phyloP scores from a whole-genome alignment of 1,139 yeast species.

The Candida buenavistaensis region DNA sequence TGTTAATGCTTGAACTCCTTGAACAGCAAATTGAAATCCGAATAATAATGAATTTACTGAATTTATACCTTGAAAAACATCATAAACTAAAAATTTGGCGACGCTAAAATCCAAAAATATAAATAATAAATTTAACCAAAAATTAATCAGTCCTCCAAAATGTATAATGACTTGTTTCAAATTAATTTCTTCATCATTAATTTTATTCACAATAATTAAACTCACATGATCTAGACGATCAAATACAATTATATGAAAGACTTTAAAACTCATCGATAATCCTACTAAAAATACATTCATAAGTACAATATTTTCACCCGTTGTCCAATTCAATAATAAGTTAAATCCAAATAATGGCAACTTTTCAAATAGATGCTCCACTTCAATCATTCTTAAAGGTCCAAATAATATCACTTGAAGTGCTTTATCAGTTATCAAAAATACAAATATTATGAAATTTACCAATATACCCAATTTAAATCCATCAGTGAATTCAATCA shows the following conservation, averaged over 20 bases:
- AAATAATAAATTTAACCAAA: conserved; percentile 41
- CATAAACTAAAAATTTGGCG: conserved; percentile 58
- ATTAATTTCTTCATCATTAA: conserved; percentile 19
- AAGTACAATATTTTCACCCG: conserved; percentile 55
- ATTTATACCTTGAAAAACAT: conserved; percentile 53
- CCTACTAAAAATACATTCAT: conserved; percentile 45
- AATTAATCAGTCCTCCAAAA: conserved; percentile 11
- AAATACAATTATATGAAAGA: conserved; percentile 71
- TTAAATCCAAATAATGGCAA: conserved; percentile 60
- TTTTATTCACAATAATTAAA: conserved; percentile 34
- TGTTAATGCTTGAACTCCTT: conserved; percentile 56
- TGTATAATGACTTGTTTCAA: conserved; percentile 9
- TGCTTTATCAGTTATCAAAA: conserved; percentile 40
- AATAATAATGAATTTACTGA: conserved; percentile 57
- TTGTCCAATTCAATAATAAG: conserved; percentile 63
- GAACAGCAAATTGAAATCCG: conserved; percentile 75
- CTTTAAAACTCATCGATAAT: conserved; percentile 55
- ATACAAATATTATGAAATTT: conserved; percentile 35
- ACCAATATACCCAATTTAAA: conserved; percentile 32
- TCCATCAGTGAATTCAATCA: conserved; percentile 38
- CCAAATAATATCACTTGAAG: conserved; percentile 66
- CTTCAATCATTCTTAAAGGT: conserved; percentile 69
- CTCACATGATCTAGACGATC: conserved; percentile 62
- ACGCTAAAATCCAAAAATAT: conserved; percentile 50
- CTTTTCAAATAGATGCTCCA: conserved; percentile 73